Evolutionary conservation across 176 grass and related monocot species (phyloP), one percentile per base, ranked within the genome.

Genomic region (Pontederia crassipes): DNA sequence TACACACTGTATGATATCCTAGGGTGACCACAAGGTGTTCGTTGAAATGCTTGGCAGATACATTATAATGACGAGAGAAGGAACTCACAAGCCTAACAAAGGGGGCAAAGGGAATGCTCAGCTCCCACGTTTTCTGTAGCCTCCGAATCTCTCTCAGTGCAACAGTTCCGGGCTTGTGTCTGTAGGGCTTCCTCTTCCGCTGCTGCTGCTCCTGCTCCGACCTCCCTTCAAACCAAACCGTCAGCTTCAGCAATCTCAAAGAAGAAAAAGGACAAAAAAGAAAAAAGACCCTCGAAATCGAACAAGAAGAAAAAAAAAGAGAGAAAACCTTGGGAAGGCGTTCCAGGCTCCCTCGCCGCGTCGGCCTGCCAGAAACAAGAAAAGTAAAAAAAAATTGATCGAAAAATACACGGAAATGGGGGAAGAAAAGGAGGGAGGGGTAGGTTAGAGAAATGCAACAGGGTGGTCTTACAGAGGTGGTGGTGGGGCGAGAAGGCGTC

Each of bases 111-210:
- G 92, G 78, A 71, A 97, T 78, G 8, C 88, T 68, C 18, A 68
- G 64, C 0, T 61, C 49, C 24, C 66, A 66, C 18, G 79, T 64
- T 50, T 72, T 80, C 81, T 91, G 92, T 20, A 47, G 78, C 48
- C 46, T 85, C 28, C 84, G 75, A 16, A 97, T 85, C 77, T 97
- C 87, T 14, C 71, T 72, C 28, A 97, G 75, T 0, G 93, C 93
- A 15, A 83, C 70, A 0, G 77, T 85, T 26, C 79, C 87, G 9
- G 82, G 76, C 55, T 76, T 54, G 46, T 32, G 80, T 17, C 82
- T 68, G 45, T 17, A 26, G 40, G 18, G 3, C 55, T 49, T 59
- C 50, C 14, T 8, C 51, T 12, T 18, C 26, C 16, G 47, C 61
- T 8, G 58, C 32, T 9, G 54, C 40, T 9, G 57, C 28, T 59